Evolutionary conservation across 2,329 filamentous ascomycete species (phyloP).

Genomic region (Dothistroma pini): DNA sequence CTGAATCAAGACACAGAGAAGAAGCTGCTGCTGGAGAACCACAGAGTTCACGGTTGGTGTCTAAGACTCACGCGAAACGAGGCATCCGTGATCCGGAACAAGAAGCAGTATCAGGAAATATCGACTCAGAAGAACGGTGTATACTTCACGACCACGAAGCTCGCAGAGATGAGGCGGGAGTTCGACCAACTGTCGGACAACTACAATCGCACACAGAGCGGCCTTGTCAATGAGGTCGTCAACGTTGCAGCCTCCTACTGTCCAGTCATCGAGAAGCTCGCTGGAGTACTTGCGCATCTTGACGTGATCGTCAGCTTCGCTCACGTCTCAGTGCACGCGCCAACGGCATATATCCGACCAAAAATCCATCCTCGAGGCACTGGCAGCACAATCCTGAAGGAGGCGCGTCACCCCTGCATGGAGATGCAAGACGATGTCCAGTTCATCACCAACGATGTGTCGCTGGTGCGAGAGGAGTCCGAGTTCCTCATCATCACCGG

Average conservation of each 20-base stretch:
- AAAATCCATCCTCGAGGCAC: constrained; percentile 85
- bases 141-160: constrained; percentile 85
- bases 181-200: constrained; percentile 91
- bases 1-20: constrained; percentile 92
- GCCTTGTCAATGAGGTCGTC: constrained; percentile 88
- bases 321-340: constrained; percentile 88
- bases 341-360: constrained; percentile 84
- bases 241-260: constrained; percentile 91
- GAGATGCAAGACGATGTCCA: constrained; percentile 98
- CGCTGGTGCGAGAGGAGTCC: constrained; percentile 70
- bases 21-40: constrained; percentile 96
- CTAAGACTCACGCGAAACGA: constrained; percentile 89
- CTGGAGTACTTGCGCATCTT: constrained; percentile 82
- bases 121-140: constrained; percentile 99
- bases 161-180: constrained; percentile 79
- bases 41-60: constrained; percentile 94
- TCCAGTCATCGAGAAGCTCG: constrained; percentile 84
- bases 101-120: constrained; percentile 84
- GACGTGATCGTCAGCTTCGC: constrained; percentile 95
- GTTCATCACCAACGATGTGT: constrained; percentile 97
- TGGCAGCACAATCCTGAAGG: constrained; percentile 83
- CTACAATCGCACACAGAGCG: constrained; percentile 91
- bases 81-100: constrained; percentile 89
- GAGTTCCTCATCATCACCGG: constrained; percentile 96
- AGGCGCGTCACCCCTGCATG: constrained; percentile 94